phyloP scores from a whole-genome alignment of 2,329 filamentous ascomycete species.

The Rachicladosporium sp. region DNA sequence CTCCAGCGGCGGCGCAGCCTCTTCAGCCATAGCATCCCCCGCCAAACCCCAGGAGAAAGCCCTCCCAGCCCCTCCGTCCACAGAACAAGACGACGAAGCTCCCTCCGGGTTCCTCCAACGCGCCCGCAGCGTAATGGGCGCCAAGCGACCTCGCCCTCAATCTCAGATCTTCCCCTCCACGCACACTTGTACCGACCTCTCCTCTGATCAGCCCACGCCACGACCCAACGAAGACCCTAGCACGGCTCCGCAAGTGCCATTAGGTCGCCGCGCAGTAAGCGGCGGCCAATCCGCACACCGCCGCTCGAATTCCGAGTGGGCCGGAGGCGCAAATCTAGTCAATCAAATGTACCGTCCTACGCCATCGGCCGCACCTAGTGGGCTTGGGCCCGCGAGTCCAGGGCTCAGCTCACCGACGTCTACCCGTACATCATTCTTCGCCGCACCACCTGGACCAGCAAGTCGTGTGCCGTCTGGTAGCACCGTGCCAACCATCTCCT shows the following conservation, averaged over 20 bases:
- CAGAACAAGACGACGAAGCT: slow-evolving; percentile 33
- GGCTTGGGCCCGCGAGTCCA: slow-evolving; percentile 25
- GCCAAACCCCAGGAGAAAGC: slow-evolving; percentile 58
- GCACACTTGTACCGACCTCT: slow-evolving; percentile 9
- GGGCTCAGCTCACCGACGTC: slow-evolving; percentile 46
- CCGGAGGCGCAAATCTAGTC: slow-evolving; percentile 34
- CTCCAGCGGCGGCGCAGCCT: slow-evolving; percentile 4
- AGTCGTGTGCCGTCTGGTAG: slow-evolving; percentile 30
- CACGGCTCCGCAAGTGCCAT: slow-evolving; percentile 65
- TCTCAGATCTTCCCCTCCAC: slow-evolving; percentile 21
- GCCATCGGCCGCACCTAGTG: too few relatives aligned
- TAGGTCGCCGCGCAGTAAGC: slow-evolving; percentile 28
- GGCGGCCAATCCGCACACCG: too few relatives aligned
- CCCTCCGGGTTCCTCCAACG: slow-evolving; percentile 40
- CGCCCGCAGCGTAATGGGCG: slow-evolving; percentile 47
- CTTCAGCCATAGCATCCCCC: neutral
- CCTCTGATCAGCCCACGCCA: neutral
- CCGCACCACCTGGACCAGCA: slow-evolving; percentile 24
- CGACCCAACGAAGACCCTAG: slow-evolving; percentile 48
- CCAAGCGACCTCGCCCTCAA: slow-evolving; percentile 21
- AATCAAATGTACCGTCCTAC: too few relatives aligned
- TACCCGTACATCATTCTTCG: slow-evolving; percentile 47
- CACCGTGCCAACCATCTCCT: slow-evolving; percentile 28
- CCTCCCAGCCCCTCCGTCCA: slow-evolving; percentile 43
- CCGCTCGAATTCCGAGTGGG: slow-evolving; percentile 22